A percentile compares a stretch with the other conserved stretches of the same genome.
Evolutionary conservation across 2,329 filamentous ascomycete species (phyloP).

Genomic region (Microsporum audouinii): DNA sequence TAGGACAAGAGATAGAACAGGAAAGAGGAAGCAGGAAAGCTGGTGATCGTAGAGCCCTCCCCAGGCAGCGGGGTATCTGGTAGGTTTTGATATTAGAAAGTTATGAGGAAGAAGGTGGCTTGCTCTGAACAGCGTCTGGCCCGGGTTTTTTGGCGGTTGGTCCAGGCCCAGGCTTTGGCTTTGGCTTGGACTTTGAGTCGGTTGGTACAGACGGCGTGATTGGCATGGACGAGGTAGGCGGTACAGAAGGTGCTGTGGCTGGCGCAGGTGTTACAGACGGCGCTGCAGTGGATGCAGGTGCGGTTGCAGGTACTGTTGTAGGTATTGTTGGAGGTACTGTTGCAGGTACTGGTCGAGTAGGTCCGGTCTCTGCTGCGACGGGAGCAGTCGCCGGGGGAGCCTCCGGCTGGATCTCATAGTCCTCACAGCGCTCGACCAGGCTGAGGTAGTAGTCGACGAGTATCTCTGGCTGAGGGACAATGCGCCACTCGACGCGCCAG

Average conservation of each 20-base stretch:
- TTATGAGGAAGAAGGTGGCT: background rate
- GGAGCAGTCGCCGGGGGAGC: background rate
- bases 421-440: constrained; percentile 57
- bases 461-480: constrained; percentile 88
- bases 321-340: background rate
- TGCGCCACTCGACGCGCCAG: constrained; percentile 87
- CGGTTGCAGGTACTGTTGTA: background rate
- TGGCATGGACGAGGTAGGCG: background rate
- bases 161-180: background rate
- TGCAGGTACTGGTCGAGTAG: background rate
- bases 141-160: background rate
- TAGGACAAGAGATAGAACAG: background rate
- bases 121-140: background rate
- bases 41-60: no score
- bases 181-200: background rate
- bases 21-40: background rate
- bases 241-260: background rate
- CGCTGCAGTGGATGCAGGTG: background rate
- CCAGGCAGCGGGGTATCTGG: background rate
- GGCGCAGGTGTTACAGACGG: background rate
- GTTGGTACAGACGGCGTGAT: background rate
- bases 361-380: background rate
- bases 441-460: constrained; percentile 87
- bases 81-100: background rate
- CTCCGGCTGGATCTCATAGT: constrained; percentile 43